Base-by-base conservation (phyloP, 106 monocot species). In the Acanthochlamys bracteata region DNA sequence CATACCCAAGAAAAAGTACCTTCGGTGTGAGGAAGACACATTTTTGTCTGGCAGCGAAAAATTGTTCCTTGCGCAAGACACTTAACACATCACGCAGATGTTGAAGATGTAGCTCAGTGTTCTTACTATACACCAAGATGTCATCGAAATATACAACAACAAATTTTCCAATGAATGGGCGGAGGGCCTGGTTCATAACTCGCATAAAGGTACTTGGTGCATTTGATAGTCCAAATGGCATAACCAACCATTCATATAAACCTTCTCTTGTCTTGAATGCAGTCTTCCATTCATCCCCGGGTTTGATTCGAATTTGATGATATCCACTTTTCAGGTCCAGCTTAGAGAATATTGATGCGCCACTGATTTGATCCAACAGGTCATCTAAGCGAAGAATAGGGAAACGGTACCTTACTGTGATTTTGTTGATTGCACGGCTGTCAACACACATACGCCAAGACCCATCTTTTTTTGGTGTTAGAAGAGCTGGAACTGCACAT, bases 201-300 rank as follows among this genome's bases (percentile, higher is more conserved):
- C 56, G 20, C 69, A 69, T 64, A 24, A 76, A 69, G 8, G 58
- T 76, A 25, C 58, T 76, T 1, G 46, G 64, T 0, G 58, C 64
- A 65, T 69, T 76, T 0, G 57, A 65, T 3, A 69, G 20, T 0
- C 71, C 21, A 20, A 71, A 71, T 49, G 64, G 45, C 60, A 77
- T 77, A 0, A 71, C 24, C 39, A 71, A 10, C 61, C 55, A 67
- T n/a, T 77, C 55, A 24, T 71, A 71, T 7, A 77, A 20, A 1
- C 64, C 55, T 0, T 77, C 53, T 14, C 23, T 8, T 0, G 66
- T 71, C 41, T 71, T 71, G 15, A 71, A 77, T 4, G 67, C 22
- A 4, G 41, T 71, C 26, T 66, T 71, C 66, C 72, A 73, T 39
- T 78, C 51, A 53, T 73, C 56, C 0, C 46, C 17, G 0, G 2